Evolutionary conservation across 1,139 yeast genomes (phyloP).

Genomic region (Nakaseomyces kungkrabaensis): DNA sequence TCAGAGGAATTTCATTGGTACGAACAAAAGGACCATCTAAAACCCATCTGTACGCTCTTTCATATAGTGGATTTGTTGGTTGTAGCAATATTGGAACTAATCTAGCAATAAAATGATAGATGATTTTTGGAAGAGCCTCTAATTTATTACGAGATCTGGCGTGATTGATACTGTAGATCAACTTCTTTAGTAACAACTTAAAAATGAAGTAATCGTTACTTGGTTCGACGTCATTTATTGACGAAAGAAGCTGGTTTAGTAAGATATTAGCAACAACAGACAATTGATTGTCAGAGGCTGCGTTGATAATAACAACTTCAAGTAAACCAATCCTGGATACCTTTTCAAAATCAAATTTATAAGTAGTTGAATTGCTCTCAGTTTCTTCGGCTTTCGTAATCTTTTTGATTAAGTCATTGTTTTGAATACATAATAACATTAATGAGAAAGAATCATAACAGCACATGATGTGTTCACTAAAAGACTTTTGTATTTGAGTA

Average conservation of each 20-base stretch:
- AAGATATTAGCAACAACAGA: slow-evolving; percentile 39
- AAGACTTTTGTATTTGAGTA: slow-evolving; percentile 11
- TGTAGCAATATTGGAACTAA: slow-evolving; percentile 46
- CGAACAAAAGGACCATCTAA: slow-evolving; percentile 39
- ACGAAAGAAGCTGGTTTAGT: slow-evolving; percentile 36
- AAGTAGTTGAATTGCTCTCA: slow-evolving; percentile 26
- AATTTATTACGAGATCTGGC: slow-evolving; percentile 6
- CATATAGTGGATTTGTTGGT: slow-evolving; percentile 71
- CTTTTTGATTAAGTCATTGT: slow-evolving; percentile 45
- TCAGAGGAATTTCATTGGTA: slow-evolving; percentile 56
- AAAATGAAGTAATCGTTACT: slow-evolving; percentile 54
- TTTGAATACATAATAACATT: slow-evolving; percentile 46
- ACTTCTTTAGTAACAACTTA: slow-evolving; percentile 51
- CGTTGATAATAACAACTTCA: slow-evolving; percentile 45
- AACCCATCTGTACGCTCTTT: slow-evolving; percentile 52
- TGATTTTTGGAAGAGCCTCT: slow-evolving; percentile 32
- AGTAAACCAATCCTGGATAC: slow-evolving; percentile 52
- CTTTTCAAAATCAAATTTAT: slow-evolving; percentile 44
- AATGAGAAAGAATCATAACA: slow-evolving; percentile 56
- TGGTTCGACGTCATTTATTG: slow-evolving; percentile 24
- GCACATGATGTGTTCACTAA: neutral
- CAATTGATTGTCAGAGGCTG: slow-evolving; percentile 45
- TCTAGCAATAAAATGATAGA: slow-evolving; percentile 41
- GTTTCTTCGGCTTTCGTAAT: slow-evolving; percentile 14
- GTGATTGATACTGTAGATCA: slow-evolving; percentile 40